phyloP scores from a whole-genome alignment of 441 rosid species.

The Pelargonium citronellum region DNA sequence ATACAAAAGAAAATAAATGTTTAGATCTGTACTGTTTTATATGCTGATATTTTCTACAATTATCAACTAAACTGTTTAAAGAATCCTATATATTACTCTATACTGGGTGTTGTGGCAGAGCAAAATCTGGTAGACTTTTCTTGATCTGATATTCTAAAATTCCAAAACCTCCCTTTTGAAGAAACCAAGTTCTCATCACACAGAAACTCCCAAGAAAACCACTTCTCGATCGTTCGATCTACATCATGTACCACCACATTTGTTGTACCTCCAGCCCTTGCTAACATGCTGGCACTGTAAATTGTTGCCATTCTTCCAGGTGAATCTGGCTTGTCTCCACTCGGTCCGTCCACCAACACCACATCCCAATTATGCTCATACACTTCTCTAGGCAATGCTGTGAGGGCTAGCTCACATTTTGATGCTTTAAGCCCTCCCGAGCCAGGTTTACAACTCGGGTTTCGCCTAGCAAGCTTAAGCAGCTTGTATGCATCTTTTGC shows the following conservation, averaged over 20 bases:
- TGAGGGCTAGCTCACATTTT: constrained; percentile 39
- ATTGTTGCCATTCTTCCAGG: constrained; percentile 60
- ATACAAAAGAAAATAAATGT: no score
- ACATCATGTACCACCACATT: constrained; percentile 54
- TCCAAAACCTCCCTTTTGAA: constrained; percentile 51
- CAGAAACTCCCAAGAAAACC: constrained; percentile 65
- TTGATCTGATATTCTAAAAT: constrained; percentile 35
- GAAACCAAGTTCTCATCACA: constrained; percentile 55
- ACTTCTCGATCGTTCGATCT: constrained; percentile 50
- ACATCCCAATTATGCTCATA: constrained; percentile 50
- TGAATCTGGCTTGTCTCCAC: constrained; percentile 42
- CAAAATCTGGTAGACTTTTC: constrained; percentile 59
- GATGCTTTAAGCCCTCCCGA: constrained; percentile 26
- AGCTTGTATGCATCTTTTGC: constrained; percentile 48
- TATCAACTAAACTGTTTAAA: neutral
- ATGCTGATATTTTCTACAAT: no score
- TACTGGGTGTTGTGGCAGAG: constrained; percentile 29
- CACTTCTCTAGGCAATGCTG: constrained; percentile 40
- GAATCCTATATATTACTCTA: constrained; percentile 19
- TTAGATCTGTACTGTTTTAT: no score
- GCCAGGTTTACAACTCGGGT: constrained; percentile 35
- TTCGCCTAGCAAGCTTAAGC: constrained; percentile 48
- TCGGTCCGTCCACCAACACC: constrained; percentile 57
- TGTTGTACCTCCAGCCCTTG: constrained; percentile 41
- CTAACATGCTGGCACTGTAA: constrained; percentile 48